Evolutionary conservation across 1,139 yeast genomes (phyloP), one percentile per base, ranked within the genome.

Genomic region (Magnusiomyces fungicola): DNA sequence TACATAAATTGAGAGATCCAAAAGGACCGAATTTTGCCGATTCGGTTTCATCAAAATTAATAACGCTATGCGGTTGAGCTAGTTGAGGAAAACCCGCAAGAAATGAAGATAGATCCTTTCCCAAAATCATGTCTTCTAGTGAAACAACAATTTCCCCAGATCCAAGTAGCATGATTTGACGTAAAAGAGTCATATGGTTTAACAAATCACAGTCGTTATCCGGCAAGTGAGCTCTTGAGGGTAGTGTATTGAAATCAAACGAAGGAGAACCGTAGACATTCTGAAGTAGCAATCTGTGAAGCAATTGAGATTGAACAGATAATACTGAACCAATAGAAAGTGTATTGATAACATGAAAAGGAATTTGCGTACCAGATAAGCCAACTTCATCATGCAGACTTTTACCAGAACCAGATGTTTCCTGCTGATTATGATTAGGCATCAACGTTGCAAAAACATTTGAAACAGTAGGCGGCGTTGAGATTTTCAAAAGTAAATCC

Each of bases 41-140:
- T 32, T 32, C 36, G 6, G 9, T n/a, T 14, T 32, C 36, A n/a
- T 32, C n/a, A 32, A 6, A 18, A 9, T 9, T n/a, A 7, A 12
- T 5, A n/a, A n/a, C n/a, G 10, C 16, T 32, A 18, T 32, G 9
- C 16, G 16, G 9, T 18, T 32, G 16, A 32, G 36, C 16, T 7
- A 18, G n/a, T 32, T 23, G 46, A 36, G 30, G 45, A 40, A 38
- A 25, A 2, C 16, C 36, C 14, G 34, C 29, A 23, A 18, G n/a
- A 41, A 46, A 44, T 30, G 39, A 3, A 43, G 19, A 3, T 46
- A 39, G 5, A 32, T 32, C 36, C n/a, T 32, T 14, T 2, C 54
- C 54, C 40, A 51, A 51, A 1, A 51, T 12, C 39, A 38, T 45
- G 32, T 48, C 46, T 40, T 51, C 52, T n/a, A 51, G 24, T 14